A percentile compares a stretch with the other conserved stretches of the same genome.
Evolutionary conservation across 2,329 filamentous ascomycete genomes (phyloP).

Genomic region (Paracorniculantispora psalliotae): DNA sequence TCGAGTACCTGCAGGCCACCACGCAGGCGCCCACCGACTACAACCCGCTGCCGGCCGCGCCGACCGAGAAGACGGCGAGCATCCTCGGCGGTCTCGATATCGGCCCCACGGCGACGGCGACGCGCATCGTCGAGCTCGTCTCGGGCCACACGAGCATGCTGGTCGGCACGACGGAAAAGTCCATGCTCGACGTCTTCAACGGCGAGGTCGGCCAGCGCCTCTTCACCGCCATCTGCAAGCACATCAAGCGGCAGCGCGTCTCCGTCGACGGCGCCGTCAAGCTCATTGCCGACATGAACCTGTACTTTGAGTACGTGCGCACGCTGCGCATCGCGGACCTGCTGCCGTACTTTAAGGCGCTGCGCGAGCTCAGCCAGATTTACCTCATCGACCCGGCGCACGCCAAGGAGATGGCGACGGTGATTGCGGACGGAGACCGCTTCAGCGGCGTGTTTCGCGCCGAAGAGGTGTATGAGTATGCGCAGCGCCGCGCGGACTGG

Average conservation of each 20-base stretch:
- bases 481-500: conserved; percentile 91
- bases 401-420: conserved; percentile 89
- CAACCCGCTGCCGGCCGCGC: conserved; percentile 55
- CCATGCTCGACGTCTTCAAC: conserved; percentile 97
- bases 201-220: conserved; percentile 92
- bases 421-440: conserved; percentile 86
- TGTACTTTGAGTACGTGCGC: conserved; percentile 81
- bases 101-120: conserved; percentile 74
- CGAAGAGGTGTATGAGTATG: conserved; percentile 97
- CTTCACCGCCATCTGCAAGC: conserved; percentile 90
- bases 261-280: conserved; percentile 85
- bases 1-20: conserved; percentile 90
- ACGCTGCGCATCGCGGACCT: conserved; percentile 79
- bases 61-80: conserved; percentile 22
- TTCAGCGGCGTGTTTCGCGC: conserved; percentile 91
- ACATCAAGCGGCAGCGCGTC: conserved; percentile 92
- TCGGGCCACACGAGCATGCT: conserved; percentile 89
- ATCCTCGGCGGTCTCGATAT: conserved; percentile 34
- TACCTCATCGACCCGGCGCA: conserved; percentile 82
- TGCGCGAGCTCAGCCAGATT: conserved; percentile 90
- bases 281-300: conserved; percentile 93
- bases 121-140: conserved; percentile 77
- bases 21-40: conserved; percentile 84
- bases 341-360: conserved; percentile 82
- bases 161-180: conserved; percentile 92